Percentiles rank a stretch among this genome's conserved stretches.
Conservation (phyloP, 2,329 filamentous ascomycete species). For the Fusarium circinatum region DNA sequence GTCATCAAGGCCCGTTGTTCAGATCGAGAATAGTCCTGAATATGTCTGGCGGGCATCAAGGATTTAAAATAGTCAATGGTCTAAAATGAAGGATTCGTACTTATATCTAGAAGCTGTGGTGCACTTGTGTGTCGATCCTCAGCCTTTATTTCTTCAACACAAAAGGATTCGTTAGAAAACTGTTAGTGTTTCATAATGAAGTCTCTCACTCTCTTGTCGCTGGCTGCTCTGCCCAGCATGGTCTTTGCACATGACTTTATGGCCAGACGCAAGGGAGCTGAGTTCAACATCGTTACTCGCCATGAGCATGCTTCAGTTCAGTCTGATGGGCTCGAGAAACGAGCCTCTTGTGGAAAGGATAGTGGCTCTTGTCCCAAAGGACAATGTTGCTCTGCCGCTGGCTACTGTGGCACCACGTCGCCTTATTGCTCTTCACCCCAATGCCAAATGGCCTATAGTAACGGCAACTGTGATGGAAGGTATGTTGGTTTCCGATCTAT, state of each 20-base stretch:
- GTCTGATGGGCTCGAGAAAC: neutral
- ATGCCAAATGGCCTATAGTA: conserved; percentile 51
- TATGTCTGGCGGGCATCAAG: neutral
- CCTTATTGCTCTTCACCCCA: conserved; percentile 49
- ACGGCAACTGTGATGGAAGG: conserved; percentile 50
- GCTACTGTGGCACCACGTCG: conserved; percentile 48
- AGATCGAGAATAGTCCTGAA: neutral
- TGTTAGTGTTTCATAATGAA: conserved; percentile 7
- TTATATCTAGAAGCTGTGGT: conserved; percentile 4
- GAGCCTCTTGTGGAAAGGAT: conserved; percentile 44
- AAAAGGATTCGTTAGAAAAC: neutral
- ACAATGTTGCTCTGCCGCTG: conserved; percentile 49
- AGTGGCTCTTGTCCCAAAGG: conserved; percentile 45
- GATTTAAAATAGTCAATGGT: too few species aligned
- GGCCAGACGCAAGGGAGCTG: conserved; percentile 5
- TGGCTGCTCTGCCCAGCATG: neutral
- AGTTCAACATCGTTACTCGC: conserved; percentile 9
- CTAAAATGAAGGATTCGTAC: neutral
- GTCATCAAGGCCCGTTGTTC: neutral
- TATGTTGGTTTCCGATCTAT: conserved; percentile 26
- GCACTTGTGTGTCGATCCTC: neutral
- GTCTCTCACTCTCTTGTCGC: neutral
- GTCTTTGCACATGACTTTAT: conserved; percentile 9
- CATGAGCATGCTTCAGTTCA: neutral
- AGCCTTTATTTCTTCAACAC: neutral